Conservation (phyloP, 148 eudicot genomes). For the Cornus kousa region DNA sequence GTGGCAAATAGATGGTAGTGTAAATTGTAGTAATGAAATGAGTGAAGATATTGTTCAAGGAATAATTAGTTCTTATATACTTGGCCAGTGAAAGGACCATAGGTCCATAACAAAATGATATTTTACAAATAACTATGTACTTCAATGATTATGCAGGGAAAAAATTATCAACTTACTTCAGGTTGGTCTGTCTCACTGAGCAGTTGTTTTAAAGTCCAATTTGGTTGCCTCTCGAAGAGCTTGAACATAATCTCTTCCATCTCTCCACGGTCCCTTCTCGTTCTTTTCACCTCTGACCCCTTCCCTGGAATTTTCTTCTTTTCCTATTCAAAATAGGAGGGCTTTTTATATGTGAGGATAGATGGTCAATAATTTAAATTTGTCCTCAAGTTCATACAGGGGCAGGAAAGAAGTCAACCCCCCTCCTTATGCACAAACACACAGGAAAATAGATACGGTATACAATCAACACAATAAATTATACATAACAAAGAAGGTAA, state of each 20-base stretch:
- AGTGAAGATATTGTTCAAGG: not conserved
- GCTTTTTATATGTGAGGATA: not conserved
- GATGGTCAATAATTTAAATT: not conserved
- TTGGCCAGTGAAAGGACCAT: not conserved
- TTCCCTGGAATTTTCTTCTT: conserved; percentile 61
- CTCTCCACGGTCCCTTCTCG: conserved; percentile 83
- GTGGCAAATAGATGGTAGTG: not conserved
- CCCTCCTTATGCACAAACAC: too few relatives aligned
- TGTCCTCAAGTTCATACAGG: not conserved
- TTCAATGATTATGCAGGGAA: not conserved
- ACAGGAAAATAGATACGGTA: not conserved
- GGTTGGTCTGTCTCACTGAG: conserved; percentile 79
- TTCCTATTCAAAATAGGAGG: conserved; percentile 39
- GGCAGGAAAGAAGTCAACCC: too few relatives aligned
- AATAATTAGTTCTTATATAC: not conserved
- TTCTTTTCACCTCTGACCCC: conserved; percentile 68
- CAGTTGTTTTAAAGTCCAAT: conserved; percentile 87
- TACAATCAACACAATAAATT: not conserved
- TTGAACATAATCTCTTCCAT: conserved; percentile 86
- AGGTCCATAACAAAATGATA: not conserved
- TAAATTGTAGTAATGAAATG: not conserved
- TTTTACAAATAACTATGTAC: not conserved
- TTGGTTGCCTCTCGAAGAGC: conserved; percentile 76
- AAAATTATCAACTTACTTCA: conserved; percentile 44
- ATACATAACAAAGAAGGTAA: not conserved